Percentiles rank a stretch among this genome's conserved stretches.
These are phyloP conservation scores for Myriosclerotinia scirpicola DNA, from an alignment of 2,329 filamentous ascomycete genomes.

Conservation along the genomic window DNA sequence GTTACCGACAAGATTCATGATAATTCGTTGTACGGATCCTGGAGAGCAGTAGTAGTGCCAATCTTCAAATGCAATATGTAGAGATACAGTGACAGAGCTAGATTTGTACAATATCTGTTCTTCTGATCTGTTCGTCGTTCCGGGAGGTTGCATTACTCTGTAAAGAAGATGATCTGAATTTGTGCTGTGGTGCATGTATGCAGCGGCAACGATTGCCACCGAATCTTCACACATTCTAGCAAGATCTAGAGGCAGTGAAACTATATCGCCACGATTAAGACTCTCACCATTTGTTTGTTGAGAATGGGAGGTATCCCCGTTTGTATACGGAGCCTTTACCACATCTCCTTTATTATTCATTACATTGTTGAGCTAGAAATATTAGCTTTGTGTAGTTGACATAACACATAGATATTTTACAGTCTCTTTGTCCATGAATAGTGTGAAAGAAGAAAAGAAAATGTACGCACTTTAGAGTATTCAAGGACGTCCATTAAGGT, in stretches of 20 bases:
- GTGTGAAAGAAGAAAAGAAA: background rate
- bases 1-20: slow-evolving; percentile 62
- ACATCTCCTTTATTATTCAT: slow-evolving; percentile 2
- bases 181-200: slow-evolving; percentile 18
- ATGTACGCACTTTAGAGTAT: slow-evolving; percentile 48
- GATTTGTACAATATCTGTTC: background rate
- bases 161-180: slow-evolving; percentile 8
- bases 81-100: slow-evolving; percentile 14
- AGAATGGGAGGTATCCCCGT: background rate
- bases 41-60: slow-evolving; percentile 48
- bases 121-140: background rate
- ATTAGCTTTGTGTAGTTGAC: background rate
- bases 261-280: background rate
- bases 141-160: slow-evolving; percentile 19
- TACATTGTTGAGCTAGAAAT: slow-evolving; percentile 12
- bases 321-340: background rate
- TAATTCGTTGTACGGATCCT: slow-evolving; percentile 49
- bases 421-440: too few relatives aligned
- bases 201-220: slow-evolving; percentile 22
- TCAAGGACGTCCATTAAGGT: slow-evolving; percentile 40
- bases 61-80: slow-evolving; percentile 25
- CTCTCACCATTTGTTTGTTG: background rate
- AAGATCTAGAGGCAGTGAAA: slow-evolving; percentile 23
- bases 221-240: slow-evolving; percentile 26
- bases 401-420: background rate